Evolutionary conservation across 441 rosid species (phyloP).

Genomic region (Erysimum cheiri): DNA sequence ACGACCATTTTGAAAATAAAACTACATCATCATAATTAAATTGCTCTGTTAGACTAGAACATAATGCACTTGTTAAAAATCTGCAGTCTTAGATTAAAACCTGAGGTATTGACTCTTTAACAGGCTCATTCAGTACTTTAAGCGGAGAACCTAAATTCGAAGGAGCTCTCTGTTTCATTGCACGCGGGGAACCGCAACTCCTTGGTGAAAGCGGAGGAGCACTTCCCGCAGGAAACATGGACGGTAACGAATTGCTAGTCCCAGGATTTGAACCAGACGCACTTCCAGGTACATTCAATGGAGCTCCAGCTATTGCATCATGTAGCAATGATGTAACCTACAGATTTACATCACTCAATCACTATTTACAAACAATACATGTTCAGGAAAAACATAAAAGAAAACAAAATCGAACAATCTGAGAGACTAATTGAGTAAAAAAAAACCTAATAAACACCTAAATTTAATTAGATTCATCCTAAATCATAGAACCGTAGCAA

Average conservation of each 20-base stretch:
- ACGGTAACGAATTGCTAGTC: constrained; percentile 71
- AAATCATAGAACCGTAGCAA: no score
- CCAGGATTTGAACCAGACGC: constrained; percentile 60
- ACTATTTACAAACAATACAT: no score
- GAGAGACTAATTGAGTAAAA: no score
- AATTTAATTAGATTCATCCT: no score
- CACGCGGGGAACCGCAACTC: constrained; percentile 92
- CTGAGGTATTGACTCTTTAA: constrained; percentile 94
- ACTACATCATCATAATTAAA: constrained; percentile 53
- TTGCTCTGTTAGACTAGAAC: not conserved
- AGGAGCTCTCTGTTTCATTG: constrained; percentile 78
- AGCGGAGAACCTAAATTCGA: constrained; percentile 89
- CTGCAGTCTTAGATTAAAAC: constrained; percentile 45
- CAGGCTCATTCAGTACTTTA: constrained; percentile 82
- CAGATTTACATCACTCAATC: no score
- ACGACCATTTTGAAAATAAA: constrained; percentile 90
- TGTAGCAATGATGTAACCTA: constrained; percentile 78
- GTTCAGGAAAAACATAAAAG: no score
- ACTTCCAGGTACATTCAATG: constrained; percentile 70
- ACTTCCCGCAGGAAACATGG: constrained; percentile 94
- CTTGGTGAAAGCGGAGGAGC: constrained; percentile 99
- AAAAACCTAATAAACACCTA: no score
- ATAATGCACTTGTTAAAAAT: not conserved
- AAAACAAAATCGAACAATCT: no score
- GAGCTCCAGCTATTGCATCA: constrained; percentile 81